Evolutionary conservation across 2,329 filamentous ascomycete species (phyloP), one percentile per base, ranked within the genome.

Genomic region (Apiospora pterosperma): DNA sequence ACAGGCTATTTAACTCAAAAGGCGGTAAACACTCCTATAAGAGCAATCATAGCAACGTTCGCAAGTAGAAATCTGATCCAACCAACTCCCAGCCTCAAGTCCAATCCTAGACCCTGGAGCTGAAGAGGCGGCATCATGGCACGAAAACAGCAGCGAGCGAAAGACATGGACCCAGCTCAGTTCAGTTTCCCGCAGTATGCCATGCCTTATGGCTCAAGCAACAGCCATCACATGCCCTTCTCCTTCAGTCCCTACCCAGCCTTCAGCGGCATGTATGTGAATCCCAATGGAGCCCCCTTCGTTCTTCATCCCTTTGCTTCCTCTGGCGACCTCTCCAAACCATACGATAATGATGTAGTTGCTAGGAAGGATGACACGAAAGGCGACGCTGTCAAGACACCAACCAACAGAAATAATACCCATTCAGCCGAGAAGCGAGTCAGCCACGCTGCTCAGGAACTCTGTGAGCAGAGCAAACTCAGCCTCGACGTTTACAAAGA

Each of bases 381-480:
- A 14, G 44, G 44, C 44, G 28, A 10, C 14, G 28, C 28, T 4
- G 48, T 19, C 48, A 55, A 55, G 19, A 5, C 48, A 10, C 28
- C 28, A 34, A 2, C 8, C 28, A 28, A 55, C 19, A 34, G 8
- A 5, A 10, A 19, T 28, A n/a, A n/a, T 7, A n/a, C 4, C 25
- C 28, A 11, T n/a, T 34, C 28, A 12, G 16, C 48, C 16, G 48
- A 19, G 25, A 2, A 11, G 48, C 25, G 19, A 19, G 8, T 34
- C 28, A 11, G 16, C 25, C 16, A 11, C 16, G 28, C 48, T 55
- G 28, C 48, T 12, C 48, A 19, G 4, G n/a, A 34, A n/a, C 28
- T 55, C 16, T n/a, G 34, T 28, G 19, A 67, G 12, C 70, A 75
- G 63, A 65, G 71, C 48, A 67, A 66, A 42, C 71, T 74, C 36